Conservation (phyloP, 2,329 filamentous ascomycete species). For the Aspergillus luchuensis region DNA sequence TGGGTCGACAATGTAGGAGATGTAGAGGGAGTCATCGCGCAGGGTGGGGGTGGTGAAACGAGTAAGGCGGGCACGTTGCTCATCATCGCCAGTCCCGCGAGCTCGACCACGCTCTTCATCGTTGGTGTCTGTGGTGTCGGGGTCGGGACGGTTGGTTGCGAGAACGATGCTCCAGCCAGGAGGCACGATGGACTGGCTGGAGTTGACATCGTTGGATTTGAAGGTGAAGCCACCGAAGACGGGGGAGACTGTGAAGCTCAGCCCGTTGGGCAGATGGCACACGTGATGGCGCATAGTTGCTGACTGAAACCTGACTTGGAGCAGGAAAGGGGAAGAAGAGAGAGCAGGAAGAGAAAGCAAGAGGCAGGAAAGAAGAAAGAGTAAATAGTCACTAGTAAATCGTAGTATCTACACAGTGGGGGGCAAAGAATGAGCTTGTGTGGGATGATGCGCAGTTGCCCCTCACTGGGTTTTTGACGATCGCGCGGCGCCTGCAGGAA, state of each 20-base stretch:
- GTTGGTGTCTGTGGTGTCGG: conserved; percentile 20
- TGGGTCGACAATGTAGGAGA: conserved; percentile 87
- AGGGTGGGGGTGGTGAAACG: conserved; percentile 75
- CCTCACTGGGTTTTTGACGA: conserved; percentile 10
- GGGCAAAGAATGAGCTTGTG: conserved; percentile 3
- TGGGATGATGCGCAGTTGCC: conserved; percentile 18
- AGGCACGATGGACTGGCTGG: conserved; percentile 66
- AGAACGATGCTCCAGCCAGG: conserved; percentile 89
- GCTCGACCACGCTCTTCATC: conserved; percentile 19
- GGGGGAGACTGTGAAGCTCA: conserved; percentile 75
- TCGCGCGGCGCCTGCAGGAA: conserved; percentile 5
- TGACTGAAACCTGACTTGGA: neutral
- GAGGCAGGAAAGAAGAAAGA: neutral
- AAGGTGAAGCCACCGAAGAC: conserved; percentile 93
- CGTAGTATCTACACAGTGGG: neutral
- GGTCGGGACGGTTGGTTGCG: conserved; percentile 60
- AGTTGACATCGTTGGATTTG: conserved; percentile 75
- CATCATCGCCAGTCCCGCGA: conserved; percentile 22
- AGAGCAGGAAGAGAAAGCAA: neutral
- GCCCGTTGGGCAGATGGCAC: conserved; percentile 78
- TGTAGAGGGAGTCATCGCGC: conserved; percentile 78
- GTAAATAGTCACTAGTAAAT: conserved; percentile 2
- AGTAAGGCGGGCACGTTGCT: conserved; percentile 38
- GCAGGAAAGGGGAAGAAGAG: neutral
- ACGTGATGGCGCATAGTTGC: conserved; percentile 32